These are phyloP conservation scores for Casuarina equisetifolia DNA, from an alignment of 306 rosid genomes.

Conservation along the genomic window DNA sequence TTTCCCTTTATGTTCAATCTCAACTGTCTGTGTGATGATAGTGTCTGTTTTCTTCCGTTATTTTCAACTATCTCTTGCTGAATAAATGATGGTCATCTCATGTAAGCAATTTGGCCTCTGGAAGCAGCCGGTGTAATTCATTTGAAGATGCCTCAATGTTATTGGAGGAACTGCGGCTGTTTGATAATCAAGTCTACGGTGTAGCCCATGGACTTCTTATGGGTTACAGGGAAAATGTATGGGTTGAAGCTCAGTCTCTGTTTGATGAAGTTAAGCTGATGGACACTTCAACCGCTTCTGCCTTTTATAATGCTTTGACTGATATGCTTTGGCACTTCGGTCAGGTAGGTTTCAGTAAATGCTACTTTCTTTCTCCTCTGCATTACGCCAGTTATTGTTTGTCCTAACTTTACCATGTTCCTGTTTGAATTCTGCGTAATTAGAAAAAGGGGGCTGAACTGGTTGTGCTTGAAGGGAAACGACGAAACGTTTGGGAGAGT, in stretches of 20 bases:
- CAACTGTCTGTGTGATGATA: no score
- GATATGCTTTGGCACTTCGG: constrained; percentile 98
- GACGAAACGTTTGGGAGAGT: constrained; percentile 77
- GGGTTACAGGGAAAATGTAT: constrained; percentile 69
- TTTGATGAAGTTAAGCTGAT: constrained; percentile 82
- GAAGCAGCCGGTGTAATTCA: constrained; percentile 79
- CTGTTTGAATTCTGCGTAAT: not conserved
- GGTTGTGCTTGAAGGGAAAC: constrained; percentile 83
- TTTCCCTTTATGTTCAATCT: not conserved
- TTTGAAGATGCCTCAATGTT: constrained; percentile 80
- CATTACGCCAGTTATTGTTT: not conserved
- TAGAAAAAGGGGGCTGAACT: constrained; percentile 88
- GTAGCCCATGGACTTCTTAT: constrained; percentile 87
- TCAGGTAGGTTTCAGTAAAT: constrained; percentile 56
- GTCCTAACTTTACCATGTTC: not conserved
- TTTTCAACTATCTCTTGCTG: not conserved
- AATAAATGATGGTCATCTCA: constrained; percentile 3
- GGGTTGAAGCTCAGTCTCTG: constrained; percentile 68
- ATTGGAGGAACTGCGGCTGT: constrained; percentile 74
- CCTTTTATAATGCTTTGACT: constrained; percentile 89
- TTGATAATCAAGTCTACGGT: constrained; percentile 87
- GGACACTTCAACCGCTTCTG: constrained; percentile 91
- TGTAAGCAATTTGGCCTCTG: constrained; percentile 27
- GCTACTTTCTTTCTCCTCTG: constrained; percentile 1
- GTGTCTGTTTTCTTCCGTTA: not conserved